Base-by-base conservation (phyloP, 495 filamentous ascomycete species). In the Arthonia radiata region DNA sequence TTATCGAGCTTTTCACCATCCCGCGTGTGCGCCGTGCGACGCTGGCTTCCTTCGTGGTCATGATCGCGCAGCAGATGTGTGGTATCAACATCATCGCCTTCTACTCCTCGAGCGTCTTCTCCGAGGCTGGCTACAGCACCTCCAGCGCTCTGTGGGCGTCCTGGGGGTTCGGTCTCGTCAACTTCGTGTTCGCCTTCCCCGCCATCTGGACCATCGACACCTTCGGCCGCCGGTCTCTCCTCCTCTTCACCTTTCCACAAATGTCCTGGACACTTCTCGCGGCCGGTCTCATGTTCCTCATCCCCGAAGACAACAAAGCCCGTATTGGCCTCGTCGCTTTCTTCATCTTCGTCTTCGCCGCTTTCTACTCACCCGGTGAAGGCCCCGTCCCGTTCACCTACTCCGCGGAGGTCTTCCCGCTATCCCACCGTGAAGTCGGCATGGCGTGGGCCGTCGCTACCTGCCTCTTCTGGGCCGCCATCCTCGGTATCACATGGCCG, bases 41-140 rank as follows among this genome's bases (percentile, higher is more conserved):
- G 14, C 52, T 65, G 15, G 71, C 69, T 3, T 66, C 62, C 15
- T 68, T 67, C 31, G 53, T 59, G 1, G 70, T 79, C 28, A 77
- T 77, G 71, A 57, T 76, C 36, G 67, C 60, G 1, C 73, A 86
- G 51, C 78, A 90, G 48, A 76, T 89, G 68, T 86, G 76, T 42
- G 74, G 75, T 33, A 74, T 71, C 41, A 75, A 74, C 49, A 73
- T 83, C 44, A 74, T 82, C 18, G 66, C 76, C n/a, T 86, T 83
- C 54, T 91, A 86, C 47, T 71, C 63, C 0, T 68, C 67, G 1
- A 73, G 73, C 14, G 64, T 77, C 30, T 79, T 77, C 45, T 29
- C 44, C 4, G 31, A 70, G 1, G 64, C 73, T 11, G 67, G 71
- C 13, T 61, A 63, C 12, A 44, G 19, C 27, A 46, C 59, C 10